Evolutionary conservation across 768 basidiomycete genomes (phyloP).

Genomic region (Tricholoma saponaceum): DNA sequence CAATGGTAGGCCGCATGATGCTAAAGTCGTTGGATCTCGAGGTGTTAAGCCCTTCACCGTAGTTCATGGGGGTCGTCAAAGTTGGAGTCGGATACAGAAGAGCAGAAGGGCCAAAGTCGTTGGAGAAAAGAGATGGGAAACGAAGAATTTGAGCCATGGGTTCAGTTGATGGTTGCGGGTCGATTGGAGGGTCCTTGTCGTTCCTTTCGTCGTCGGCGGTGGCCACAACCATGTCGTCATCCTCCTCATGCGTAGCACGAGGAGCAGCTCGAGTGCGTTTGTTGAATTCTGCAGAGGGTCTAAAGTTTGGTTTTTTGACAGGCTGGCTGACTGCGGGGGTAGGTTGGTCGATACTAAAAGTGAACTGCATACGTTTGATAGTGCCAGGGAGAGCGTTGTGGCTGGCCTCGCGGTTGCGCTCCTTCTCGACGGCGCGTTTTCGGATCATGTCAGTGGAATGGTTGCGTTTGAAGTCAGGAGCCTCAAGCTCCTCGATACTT

Average conservation of each 20-base stretch:
- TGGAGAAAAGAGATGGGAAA: conserved; percentile 72
- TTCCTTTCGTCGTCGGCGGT: conserved; percentile 24
- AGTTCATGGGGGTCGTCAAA: conserved; percentile 64
- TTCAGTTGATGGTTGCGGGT: conserved; percentile 26
- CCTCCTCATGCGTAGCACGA: conserved; percentile 28
- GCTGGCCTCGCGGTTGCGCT: conserved; percentile 70
- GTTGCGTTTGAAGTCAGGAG: conserved; percentile 78
- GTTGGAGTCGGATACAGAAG: conserved; percentile 67
- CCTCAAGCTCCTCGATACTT: conserved; percentile 81
- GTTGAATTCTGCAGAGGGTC: conserved; percentile 62
- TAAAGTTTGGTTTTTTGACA: conserved; percentile 62
- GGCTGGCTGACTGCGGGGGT: conserved; percentile 40
- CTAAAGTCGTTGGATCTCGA: conserved; percentile 48
- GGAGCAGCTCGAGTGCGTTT: conserved; percentile 37
- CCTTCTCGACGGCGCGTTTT: conserved; percentile 77
- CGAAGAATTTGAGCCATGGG: conserved; percentile 36
- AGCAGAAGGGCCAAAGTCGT: conserved; percentile 75
- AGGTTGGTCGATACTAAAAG: conserved; percentile 79
- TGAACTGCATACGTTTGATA: conserved; percentile 89
- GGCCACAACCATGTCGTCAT: conserved; percentile 13
- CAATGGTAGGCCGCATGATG: conserved; percentile 76
- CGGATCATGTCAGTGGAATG: conserved; percentile 77
- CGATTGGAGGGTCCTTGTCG: conserved; percentile 34
- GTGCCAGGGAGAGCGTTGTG: conserved; percentile 62
- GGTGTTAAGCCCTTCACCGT: conserved; percentile 67